Evolutionary conservation across 129 eudicot genomes (phyloP), one percentile per base, ranked within the genome.

Genomic region (Flaveria linearis): DNA sequence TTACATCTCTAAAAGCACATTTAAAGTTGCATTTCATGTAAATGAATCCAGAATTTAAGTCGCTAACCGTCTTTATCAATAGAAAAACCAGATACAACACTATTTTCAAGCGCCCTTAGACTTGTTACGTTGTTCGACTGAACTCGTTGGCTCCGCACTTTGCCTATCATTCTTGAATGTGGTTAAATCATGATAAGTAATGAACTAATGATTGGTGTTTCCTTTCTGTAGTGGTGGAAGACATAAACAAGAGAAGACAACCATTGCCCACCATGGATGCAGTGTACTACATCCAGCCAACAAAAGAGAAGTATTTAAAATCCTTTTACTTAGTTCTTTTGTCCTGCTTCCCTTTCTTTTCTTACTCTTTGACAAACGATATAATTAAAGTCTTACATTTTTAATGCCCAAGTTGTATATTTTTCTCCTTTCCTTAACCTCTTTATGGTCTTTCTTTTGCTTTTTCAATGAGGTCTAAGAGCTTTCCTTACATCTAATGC

Each of bases 221-320:
- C 71, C 69, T 51, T 53, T 46, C 66, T 80, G 78, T 87, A 94
- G 98, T 94, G 89, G 98, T 94, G 85, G 98, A 94, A 82, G 98
- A 94, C 84, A 88, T 94, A 76, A 87, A 94, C 87, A 91, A 83
- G 82, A 82, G 96, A 82, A 84, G 98, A 72, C 98, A 94, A 71
- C 96, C 98, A 47, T 69, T 94, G 70, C 96, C 97, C 39, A 82
- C 89, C 47, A 88, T 94, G 98, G 96, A 94, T 87, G 98, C 98
- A 69, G 89, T 94, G 70, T 94, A 94, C 84, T 94, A 88, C 78
- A 86, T 94, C 77, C 98, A 88, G 82, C 98, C 98, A 78, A 85
- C 90, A 18, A 88, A 84, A 87, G 97, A 94, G 68, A 94, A 94
- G 98, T 94, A 88, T 76, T n/a, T 7, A 39, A 71, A 16, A 33